These are phyloP conservation scores for Dissophora ornata DNA, from an alignment of 192 early-diverging fungal genomes.

Conservation along the genomic window DNA sequence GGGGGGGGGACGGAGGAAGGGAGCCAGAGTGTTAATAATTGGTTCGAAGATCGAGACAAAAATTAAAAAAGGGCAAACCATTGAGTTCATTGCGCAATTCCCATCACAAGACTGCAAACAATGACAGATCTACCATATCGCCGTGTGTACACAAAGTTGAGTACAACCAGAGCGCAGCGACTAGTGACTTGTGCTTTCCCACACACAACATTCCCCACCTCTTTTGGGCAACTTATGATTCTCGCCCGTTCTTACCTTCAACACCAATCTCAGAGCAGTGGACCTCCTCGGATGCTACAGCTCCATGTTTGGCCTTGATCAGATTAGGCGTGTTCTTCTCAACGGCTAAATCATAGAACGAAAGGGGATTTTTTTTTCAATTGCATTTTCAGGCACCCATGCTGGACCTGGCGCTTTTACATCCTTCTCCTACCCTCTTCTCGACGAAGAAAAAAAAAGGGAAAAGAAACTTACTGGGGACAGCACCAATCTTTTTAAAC, in stretches of 20 bases:
- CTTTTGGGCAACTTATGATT: too few species aligned
- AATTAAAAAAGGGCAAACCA: too few species aligned
- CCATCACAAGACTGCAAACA: too few species aligned
- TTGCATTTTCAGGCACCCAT: too few species aligned
- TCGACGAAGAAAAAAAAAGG: neutral
- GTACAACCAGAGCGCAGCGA: too few species aligned
- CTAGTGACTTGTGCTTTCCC: neutral
- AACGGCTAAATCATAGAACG: constrained; percentile 4
- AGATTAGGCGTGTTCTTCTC: constrained; percentile 41
- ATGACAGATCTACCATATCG: too few species aligned
- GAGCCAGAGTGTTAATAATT: too few species aligned
- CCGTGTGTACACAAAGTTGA: too few species aligned
- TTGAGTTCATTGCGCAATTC: constrained; percentile 21
- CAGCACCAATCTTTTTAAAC: constrained; percentile 29
- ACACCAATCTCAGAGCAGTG: constrained; percentile 77
- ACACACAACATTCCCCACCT: too few species aligned
- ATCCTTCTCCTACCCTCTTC: neutral
- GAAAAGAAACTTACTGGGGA: constrained; percentile 13
- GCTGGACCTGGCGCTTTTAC: too few species aligned
- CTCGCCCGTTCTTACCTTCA: constrained; percentile 62
- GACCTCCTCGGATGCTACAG: constrained; percentile 75
- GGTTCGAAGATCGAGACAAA: too few species aligned
- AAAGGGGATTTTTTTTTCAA: neutral
- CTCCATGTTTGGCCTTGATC: constrained; percentile 65
- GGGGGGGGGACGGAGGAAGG: neutral